Conservation (phyloP, 2,329 filamentous ascomycete genomes). For the Onygenales sp. region DNA sequence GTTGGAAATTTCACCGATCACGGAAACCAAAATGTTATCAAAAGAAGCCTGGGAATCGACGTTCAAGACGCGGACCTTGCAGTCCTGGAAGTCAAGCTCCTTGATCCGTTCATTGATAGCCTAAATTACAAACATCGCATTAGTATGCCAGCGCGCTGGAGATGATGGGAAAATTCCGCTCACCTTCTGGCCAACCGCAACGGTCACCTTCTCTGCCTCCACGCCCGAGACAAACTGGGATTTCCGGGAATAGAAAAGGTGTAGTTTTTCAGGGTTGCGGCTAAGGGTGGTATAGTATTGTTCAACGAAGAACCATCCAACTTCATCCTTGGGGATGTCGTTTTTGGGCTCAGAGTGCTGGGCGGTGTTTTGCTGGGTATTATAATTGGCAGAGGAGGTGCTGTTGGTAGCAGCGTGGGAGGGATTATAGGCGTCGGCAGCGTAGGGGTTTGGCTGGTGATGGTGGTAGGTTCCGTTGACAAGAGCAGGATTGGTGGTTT, state of each 20-base stretch:
- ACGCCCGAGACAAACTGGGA: slow-evolving; percentile 90
- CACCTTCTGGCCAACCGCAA: slow-evolving; percentile 82
- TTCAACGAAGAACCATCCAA: slow-evolving; percentile 99
- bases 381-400: slow-evolving; percentile 14
- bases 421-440: slow-evolving; percentile 26
- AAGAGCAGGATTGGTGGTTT: slow-evolving; percentile 25
- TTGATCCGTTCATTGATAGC: slow-evolving; percentile 92
- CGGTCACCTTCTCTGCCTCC: slow-evolving; percentile 79
- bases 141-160: neutral
- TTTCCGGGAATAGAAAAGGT: slow-evolving; percentile 90
- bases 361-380: slow-evolving; percentile 27
- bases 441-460: slow-evolving; percentile 22
- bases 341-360: slow-evolving; percentile 31
- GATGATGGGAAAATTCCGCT: slow-evolving; percentile 22
- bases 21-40: slow-evolving; percentile 92
- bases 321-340: slow-evolving; percentile 70
- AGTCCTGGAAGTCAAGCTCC: slow-evolving; percentile 86
- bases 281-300: slow-evolving; percentile 98
- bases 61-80: slow-evolving; percentile 96
- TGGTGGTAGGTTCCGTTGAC: slow-evolving; percentile 35
- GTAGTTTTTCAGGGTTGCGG: slow-evolving; percentile 87
- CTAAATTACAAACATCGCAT: slow-evolving; percentile 35
- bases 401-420: slow-evolving; percentile 25
- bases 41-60: slow-evolving; percentile 92
- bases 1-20: slow-evolving; percentile 96